phyloP scores from a whole-genome alignment of 2,329 filamentous ascomycete genomes.

The Exophiala sp. region DNA sequence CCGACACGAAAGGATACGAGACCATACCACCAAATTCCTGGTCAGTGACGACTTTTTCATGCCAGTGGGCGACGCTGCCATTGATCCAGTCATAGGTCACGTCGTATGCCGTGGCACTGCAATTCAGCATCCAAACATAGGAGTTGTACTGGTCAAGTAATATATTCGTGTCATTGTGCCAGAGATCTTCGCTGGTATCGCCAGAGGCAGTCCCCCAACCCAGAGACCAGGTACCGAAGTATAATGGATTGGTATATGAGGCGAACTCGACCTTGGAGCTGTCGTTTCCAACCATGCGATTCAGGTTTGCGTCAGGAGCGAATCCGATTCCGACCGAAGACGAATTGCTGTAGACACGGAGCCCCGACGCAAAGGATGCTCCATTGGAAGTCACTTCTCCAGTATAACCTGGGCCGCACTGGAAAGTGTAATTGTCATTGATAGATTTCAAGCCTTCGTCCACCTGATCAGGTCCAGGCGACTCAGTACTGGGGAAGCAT shows the following conservation, averaged over 20 bases:
- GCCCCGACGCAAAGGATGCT: conserved; percentile 66
- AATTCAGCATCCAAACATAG: conserved; percentile 1
- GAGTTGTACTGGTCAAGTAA: neutral
- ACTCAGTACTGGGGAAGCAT: neutral
- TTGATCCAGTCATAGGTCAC: neutral
- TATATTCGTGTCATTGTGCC: neutral
- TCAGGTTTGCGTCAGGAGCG: neutral
- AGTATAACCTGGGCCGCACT: conserved; percentile 47
- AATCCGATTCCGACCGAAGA: conserved; percentile 54
- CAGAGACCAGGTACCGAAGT: conserved; percentile 1
- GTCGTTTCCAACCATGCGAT: neutral
- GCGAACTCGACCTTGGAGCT: neutral
- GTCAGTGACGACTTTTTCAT: neutral
- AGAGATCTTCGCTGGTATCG: neutral
- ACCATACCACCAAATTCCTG: neutral
- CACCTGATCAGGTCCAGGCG: neutral
- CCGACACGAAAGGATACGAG: conserved; percentile 1
- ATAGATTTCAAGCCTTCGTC: neutral
- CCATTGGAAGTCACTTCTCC: conserved; percentile 68
- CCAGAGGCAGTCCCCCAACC: neutral
- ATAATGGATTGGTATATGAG: neutral
- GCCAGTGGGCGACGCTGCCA: neutral
- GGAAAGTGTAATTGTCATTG: conserved; percentile 28
- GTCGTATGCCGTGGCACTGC: neutral
- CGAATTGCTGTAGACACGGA: conserved; percentile 47